Evolutionary conservation across 1,284 basidiomycete genomes (phyloP), one percentile per base, ranked within the genome.

Genomic region (Naganishia sp.): DNA sequence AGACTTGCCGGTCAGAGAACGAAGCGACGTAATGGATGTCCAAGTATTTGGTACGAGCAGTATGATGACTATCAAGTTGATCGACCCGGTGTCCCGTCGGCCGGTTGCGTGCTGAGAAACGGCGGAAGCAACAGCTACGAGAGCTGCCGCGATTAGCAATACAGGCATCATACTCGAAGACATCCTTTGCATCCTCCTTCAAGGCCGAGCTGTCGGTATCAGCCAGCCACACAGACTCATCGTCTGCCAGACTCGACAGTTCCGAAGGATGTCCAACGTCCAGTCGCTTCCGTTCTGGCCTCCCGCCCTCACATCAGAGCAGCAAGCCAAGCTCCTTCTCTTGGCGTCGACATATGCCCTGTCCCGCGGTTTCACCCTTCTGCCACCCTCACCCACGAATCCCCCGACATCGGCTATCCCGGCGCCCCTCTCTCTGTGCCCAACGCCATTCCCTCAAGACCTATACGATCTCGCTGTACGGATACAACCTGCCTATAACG

Each of bases 341-440:
- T 82, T 86, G 47, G 89, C 93, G 0, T 87, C 90, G 2, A 90
- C 90, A 2, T 94, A 90, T 74, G 90, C 94, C 1, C 84, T 98
- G 65, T 85, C 90, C 2, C 88, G 91, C 77, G 92, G 92, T 10
- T 83, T 96, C 50, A 84, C 90, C 25, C 92, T 92, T 76, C 86
- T 94, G 18, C 90, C 90, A 6, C 79, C 84, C 18, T 72, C 79
- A 13, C 73, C 82, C 25, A 77, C 80, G 83, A 84, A 70, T 84
- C 83, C 61, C n/a, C 88, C 88, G 0, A 86, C 87, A 23, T 85
- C 87, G 6, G 88, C 87, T 0, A 91, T 94, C 71, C 90, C 96
- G 75, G 94, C 93, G 0, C 94, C 95, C 0, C 82, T 95, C 72
- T 85, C 92, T 1, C 83, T 98, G 57, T 84, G 95, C 70, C 94